Conservation (phyloP, 768 basidiomycete genomes). For the Boletus reticulatus region DNA sequence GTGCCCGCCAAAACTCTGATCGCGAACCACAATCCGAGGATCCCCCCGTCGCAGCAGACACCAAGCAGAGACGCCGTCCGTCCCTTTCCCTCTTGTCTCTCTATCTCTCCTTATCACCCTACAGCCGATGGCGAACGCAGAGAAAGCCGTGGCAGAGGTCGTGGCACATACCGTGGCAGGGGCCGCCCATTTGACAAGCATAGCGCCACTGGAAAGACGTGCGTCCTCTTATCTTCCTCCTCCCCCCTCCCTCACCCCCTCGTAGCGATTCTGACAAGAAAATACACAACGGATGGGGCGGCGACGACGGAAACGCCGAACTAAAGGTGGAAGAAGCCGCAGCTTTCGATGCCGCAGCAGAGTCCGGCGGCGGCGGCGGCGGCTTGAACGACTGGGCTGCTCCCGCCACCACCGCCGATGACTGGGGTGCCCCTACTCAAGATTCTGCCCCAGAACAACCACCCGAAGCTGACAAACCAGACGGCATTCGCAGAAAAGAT, state of each 20-base stretch:
- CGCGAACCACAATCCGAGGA: constrained; percentile 42
- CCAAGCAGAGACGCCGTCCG: constrained; percentile 33
- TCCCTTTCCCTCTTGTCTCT: constrained; percentile 1
- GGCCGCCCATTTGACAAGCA: constrained; percentile 84
- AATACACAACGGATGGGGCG: constrained; percentile 93
- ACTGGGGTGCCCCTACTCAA: constrained; percentile 38
- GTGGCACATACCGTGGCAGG: constrained; percentile 49
- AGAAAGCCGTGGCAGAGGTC: constrained; percentile 47
- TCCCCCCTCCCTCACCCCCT: constrained; percentile 10
- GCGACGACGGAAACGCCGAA: constrained; percentile 83
- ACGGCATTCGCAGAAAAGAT: constrained; percentile 43
- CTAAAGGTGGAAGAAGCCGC: constrained; percentile 79
- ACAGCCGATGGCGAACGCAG: constrained; percentile 43
- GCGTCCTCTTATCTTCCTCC: constrained; percentile 28
- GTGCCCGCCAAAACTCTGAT: constrained; percentile 40
- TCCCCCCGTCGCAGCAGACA: constrained; percentile 32
- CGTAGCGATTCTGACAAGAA: constrained; percentile 92
- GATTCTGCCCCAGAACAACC: constrained; percentile 30
- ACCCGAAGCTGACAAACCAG: constrained; percentile 37
- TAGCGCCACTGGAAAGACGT: constrained; percentile 83
- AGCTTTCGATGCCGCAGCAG: constrained; percentile 62
- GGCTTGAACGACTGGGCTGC: constrained; percentile 39
- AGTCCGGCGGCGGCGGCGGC: constrained; percentile 25
- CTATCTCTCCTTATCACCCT: constrained; percentile 4
- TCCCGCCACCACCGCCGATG: constrained; percentile 23